Evolutionary conservation across 371 early-diverging fungal species (phyloP), one percentile per base, ranked within the genome.

Genomic region (Mucor piriformis): DNA sequence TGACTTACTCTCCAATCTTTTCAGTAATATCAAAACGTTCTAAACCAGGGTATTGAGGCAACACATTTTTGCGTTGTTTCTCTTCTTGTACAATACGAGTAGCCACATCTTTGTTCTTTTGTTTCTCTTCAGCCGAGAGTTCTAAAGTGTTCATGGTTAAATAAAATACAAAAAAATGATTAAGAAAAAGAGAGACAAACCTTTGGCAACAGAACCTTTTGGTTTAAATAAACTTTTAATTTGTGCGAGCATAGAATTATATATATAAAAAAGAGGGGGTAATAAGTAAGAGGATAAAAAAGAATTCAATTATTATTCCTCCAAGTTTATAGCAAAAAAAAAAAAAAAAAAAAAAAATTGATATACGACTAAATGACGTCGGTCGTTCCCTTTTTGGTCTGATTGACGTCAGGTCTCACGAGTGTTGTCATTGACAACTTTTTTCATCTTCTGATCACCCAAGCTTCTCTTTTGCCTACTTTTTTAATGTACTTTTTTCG

Each of bases 1-100:
- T 5, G 6, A 51, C 87, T 78, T 83, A 87, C 89, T 89, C 89
- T 59, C 89, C 89, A 69, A 89, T 78, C 51, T 88, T 87, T 34
- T 81, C 78, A 11, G 85, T 24, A 21, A 88, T 64, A 24, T 73
- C 74, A 69, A 72, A 88, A n/a, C 81, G 74, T 56, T 87, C 85
- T 24, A 88, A 63, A 12, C 83, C 86, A 10, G 80, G 80, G 54
- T 85, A 87, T 12, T 54, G 47, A 20, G 66, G 66, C 13, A 66
- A 16, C 0, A 54, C 50, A 20, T 8, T 66, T 38, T 58, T 66
- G 13, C 57, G 53, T 35, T 66, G 52, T 16, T 66, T 66, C 33
- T 61, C 66, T 61, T 66, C 61, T 61, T 66, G 40, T 8, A 66
- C 60, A 40, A 61, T 49, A 42, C 57, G 57, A 16, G 54, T 27